Evolutionary conservation across 805 yeast genomes (phyloP).

Genomic region (Kregervanrija fluxuum): DNA sequence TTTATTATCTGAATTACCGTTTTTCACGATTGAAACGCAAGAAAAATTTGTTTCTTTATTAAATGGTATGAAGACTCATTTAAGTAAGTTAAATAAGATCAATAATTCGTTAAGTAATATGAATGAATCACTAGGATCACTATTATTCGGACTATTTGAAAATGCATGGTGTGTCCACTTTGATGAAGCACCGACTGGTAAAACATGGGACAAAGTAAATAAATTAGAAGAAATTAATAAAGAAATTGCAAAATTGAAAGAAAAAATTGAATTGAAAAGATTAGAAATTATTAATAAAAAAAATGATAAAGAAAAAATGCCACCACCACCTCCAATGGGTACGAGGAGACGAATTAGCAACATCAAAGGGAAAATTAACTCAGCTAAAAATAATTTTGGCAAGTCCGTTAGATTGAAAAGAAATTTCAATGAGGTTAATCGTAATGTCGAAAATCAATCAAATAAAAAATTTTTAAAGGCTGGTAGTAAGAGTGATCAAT

Average conservation of each 20-base stretch:
- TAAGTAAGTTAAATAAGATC: slow-evolving; percentile 47
- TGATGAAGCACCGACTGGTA: slow-evolving; percentile 23
- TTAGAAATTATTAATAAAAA: slow-evolving; percentile 3
- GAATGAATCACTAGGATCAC: slow-evolving; percentile 68
- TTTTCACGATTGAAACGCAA: slow-evolving; percentile 15
- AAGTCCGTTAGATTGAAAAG: neutral
- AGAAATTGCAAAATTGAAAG: slow-evolving; percentile 13
- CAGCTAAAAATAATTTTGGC: too few relatives aligned
- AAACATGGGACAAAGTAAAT: slow-evolving; percentile 16
- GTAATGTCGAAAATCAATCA: too few relatives aligned
- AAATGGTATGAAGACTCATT: slow-evolving; percentile 41
- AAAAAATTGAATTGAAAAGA: slow-evolving; percentile 9
- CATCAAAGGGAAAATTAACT: neutral
- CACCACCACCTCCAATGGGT: slow-evolving; percentile 18
- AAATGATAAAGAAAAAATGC: slow-evolving; percentile 13
- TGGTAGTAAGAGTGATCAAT: neutral
- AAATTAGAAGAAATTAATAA: slow-evolving; percentile 13
- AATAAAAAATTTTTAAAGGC: slow-evolving; percentile 1
- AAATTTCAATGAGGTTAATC: neutral
- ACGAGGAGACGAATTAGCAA: neutral
- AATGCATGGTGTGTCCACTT: slow-evolving; percentile 88
- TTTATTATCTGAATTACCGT: slow-evolving; percentile 14
- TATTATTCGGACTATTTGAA: slow-evolving; percentile 71
- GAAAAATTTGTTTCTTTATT: slow-evolving; percentile 14
- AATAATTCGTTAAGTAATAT: slow-evolving; percentile 58